Base-by-base conservation (phyloP, 495 filamentous ascomycete genomes). In the Penicillium turbatum region DNA sequence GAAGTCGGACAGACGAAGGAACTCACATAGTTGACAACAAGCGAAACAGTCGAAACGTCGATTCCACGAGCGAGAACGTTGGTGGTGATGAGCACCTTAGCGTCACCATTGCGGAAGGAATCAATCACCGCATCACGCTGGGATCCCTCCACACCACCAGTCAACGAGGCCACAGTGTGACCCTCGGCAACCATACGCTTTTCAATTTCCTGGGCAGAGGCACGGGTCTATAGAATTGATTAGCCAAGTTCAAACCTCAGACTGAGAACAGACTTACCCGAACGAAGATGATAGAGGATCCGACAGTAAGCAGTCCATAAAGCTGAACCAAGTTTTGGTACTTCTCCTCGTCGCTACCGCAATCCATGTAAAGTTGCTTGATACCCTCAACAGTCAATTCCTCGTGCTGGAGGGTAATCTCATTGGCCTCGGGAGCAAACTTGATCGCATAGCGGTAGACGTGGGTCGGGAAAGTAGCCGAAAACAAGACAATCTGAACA, bases 81-180 rank as follows among this genome's bases (percentile, higher is more conserved):
- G 60, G 95, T 99, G 0, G 95, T 92, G 64, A 97, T 97, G 52
- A 99, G 85, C n/a, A 99, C 93, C 77, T 97, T 99, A 47, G 89
- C 87, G 24, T 82, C 76, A 44, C 92, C 91, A 17, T 67, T 78
- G 54, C 93, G 86, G 84, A 97, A 99, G 11, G 85, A 72, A 61
- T 96, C 88, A 54, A 99, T 87, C 55, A 97, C 82, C 0, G 73
- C 66, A 62, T 99, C 95, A 68, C 95, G 88, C 56, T 90, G 82
- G 6, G 72, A 73, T 15, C 90, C 92, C 57, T 96, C 88, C 46
- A 90, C 83, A 43, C 84, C 91, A 67, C 89, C 89, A 51, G 90
- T 92, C 59, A 99, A 75, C 27, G 85, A 88, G 5, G 88, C 89
- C 15, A 97, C 91, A 64, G 87, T 87, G 72, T 99, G 95, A 9